Evolutionary conservation across 2,329 filamentous ascomycete genomes (phyloP).

Genomic region (Monosporascus sp.): DNA sequence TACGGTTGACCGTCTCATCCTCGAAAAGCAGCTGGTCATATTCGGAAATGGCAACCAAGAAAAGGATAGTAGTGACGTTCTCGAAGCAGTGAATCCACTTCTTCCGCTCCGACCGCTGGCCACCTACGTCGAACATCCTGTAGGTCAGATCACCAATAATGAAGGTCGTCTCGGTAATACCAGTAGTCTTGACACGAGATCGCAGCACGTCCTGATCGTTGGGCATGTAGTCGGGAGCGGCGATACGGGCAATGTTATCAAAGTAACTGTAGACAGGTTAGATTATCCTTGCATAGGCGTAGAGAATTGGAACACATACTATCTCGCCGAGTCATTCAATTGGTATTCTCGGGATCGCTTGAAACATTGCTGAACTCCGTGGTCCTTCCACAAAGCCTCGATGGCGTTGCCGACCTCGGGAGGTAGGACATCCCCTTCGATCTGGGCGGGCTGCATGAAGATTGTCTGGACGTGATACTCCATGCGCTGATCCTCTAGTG

Average conservation of each 20-base stretch:
- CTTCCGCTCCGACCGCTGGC: conserved; percentile 92
- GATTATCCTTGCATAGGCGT: conserved; percentile 12
- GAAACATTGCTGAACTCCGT: conserved; percentile 90
- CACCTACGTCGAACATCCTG: conserved; percentile 96
- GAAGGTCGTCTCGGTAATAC: conserved; percentile 95
- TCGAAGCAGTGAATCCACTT: conserved; percentile 99
- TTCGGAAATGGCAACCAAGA: conserved; percentile 93
- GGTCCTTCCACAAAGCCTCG: conserved; percentile 87
- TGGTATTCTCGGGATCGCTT: conserved; percentile 94
- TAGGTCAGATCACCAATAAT: conserved; percentile 93
- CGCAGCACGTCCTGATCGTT: conserved; percentile 93
- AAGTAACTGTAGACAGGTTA: conserved; percentile 69
- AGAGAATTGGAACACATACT: conserved; percentile 55
- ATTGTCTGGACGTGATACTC: conserved; percentile 98
- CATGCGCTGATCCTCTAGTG: conserved; percentile 84
- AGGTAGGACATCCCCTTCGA: conserved; percentile 90
- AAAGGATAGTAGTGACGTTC: conserved; percentile 94
- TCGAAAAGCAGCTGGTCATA: conserved; percentile 96
- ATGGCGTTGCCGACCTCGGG: conserved; percentile 92
- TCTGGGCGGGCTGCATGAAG: conserved; percentile 97
- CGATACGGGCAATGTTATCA: conserved; percentile 88
- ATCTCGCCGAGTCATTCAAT: conserved; percentile 92
- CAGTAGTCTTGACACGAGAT: conserved; percentile 95
- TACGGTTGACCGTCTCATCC: conserved; percentile 92
- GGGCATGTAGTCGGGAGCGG: conserved; percentile 85